Evolutionary conservation across 2,329 filamentous ascomycete species (phyloP), one percentile per base, ranked within the genome.

Genomic region (Paecilomyces sp.): DNA sequence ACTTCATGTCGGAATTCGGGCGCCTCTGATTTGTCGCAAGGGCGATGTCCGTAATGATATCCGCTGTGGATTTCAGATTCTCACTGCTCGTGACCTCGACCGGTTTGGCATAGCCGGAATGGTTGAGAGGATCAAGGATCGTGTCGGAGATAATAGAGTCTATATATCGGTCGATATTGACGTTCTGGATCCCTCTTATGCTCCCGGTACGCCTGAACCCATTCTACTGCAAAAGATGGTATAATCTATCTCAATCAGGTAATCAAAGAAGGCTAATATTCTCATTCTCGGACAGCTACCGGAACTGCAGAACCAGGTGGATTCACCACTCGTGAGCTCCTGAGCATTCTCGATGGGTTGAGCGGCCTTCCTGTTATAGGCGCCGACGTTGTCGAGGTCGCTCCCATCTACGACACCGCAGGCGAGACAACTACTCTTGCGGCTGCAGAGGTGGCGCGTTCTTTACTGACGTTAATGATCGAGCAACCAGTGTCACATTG

Each of bases 111-210:
- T 79, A 9, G 62, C 71, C 8, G 80, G 80, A 0, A 68, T 84
- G 3, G 79, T 83, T 33, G 71, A 80, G 1, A 74, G 68, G 60
- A 65, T 85, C 52, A 83, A 79, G 64, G 64, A 75, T 7, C 72
- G 81, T 22, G 78, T 83, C 0, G 70, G 69, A 3, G 76, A 76
- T 4, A 77, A 76, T 1, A 80, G 75, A 41, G 81, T 84, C 12
- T 85, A 84, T 63, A 81, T 84, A 54, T 79, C 75, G 15, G 80
- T 84, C 2, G 82, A 84, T 63, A 84, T 84, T 59, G 82, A 84
- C 66, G 82, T 84, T 1, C 68, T 84, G 15, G 82, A 84, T 67
- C 82, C 82, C 3, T 81, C 82, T 1, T 84, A 76, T 70, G 81
- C 81, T 59, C 81, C 75, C 33, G 78, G 76, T 77, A 63, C 67